Evolutionary conservation across 192 early-diverging fungal species (phyloP).

Genomic region (Cladochytrium replicatum): DNA sequence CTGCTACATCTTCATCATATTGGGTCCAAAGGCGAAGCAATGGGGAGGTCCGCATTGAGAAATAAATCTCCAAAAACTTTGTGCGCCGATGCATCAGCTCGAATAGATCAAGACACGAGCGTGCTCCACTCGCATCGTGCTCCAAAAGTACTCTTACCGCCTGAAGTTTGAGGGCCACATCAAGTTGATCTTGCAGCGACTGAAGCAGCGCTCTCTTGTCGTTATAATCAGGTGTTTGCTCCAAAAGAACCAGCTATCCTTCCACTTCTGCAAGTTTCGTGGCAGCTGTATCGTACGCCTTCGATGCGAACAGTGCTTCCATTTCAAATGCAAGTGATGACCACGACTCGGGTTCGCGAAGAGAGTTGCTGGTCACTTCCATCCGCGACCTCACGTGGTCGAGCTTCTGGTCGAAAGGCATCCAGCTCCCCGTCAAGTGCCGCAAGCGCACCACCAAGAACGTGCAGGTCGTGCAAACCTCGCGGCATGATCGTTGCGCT

Average conservation of each 20-base stretch:
- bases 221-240: conserved; percentile 61
- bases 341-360: conserved; percentile 75
- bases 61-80: conserved; percentile 53
- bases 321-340: conserved; percentile 60
- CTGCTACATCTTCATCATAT: conserved; percentile 12
- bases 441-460: conserved; percentile 41
- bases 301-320: conserved; percentile 47
- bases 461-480: conserved; percentile 49
- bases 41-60: conserved; percentile 31
- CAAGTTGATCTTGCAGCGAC: conserved; percentile 48
- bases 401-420: too few relatives aligned
- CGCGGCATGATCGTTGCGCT: conserved; percentile 50
- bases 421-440: conserved; percentile 34
- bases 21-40: conserved; percentile 41
- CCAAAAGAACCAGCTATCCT: conserved; percentile 48
- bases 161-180: conserved; percentile 36
- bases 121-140: conserved; percentile 46
- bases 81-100: conserved; percentile 42
- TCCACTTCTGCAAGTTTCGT: conserved; percentile 53
- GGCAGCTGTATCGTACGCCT: conserved; percentile 54
- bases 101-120: conserved; percentile 44
- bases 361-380: conserved; percentile 47
- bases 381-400: conserved; percentile 60
- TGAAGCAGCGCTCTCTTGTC: conserved; percentile 43
- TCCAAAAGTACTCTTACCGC: conserved; percentile 43